These are phyloP conservation scores for Rhizoclosmatium sp. DNA, from an alignment of 192 early-diverging fungal species.

Conservation along the genomic window DNA sequence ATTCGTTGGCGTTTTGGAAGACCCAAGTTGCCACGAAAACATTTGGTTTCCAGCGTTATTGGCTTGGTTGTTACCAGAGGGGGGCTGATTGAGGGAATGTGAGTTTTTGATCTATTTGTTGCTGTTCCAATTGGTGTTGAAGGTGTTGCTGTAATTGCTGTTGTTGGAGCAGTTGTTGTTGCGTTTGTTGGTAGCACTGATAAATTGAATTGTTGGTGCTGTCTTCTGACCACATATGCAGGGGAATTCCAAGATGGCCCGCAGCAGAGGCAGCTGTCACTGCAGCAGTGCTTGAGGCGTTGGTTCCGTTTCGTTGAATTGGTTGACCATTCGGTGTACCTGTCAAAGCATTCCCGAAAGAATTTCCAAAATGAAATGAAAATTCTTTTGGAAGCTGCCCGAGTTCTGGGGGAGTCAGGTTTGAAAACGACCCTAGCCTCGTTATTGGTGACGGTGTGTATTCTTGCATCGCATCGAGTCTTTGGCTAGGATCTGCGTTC, in stretches of 20 bases:
- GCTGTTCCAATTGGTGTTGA: not conserved
- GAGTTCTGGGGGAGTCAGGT: not conserved
- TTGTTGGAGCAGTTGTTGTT: not conserved
- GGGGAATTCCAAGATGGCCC: not conserved
- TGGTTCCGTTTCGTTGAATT: not conserved
- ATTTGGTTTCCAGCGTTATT: not conserved
- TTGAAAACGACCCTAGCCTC: not conserved
- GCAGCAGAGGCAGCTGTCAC: not conserved
- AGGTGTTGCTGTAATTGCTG: not conserved
- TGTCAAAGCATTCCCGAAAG: not conserved
- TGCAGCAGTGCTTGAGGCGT: not conserved
- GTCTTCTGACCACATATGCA: not conserved
- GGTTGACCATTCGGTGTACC: not conserved
- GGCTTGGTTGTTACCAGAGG: not conserved
- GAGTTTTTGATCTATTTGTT: not conserved
- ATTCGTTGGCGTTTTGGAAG: not conserved
- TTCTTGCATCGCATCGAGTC: not conserved
- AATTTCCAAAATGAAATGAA: conserved; percentile 13
- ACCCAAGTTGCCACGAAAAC: not conserved
- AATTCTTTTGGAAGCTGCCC: not conserved
- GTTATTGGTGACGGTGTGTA: not conserved
- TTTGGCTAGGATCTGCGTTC: not conserved
- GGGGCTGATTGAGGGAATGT: not conserved
- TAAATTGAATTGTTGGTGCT: not conserved
- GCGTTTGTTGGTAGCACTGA: not conserved